Evolutionary conservation across 306 rosid genomes (phyloP), one percentile per base, ranked within the genome.

Genomic region (Hippophae gyantsensis): DNA sequence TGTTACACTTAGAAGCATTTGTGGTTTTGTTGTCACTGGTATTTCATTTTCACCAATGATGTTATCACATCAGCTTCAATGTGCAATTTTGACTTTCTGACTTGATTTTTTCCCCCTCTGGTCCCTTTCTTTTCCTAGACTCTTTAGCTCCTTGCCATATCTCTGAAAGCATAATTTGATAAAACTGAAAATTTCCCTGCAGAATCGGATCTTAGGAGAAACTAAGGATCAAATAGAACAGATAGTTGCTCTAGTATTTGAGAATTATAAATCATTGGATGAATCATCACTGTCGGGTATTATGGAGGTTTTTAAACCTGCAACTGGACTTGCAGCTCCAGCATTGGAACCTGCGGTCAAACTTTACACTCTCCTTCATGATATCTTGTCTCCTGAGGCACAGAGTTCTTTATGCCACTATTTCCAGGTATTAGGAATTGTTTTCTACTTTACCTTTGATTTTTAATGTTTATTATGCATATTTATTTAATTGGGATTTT

Each of bases 251-350:
- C 61, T 65, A 66, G 73, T 62, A 44, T 73, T 78, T 50, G 76
- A 66, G 65, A 72, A 76, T 52, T 72, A 76, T 65, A 76, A 72
- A 71, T 72, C 77, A 3, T 77, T 76, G 26, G 72, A 72, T 50
- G 81, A 71, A 60, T 56, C 67, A 25, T 58, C 57, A 1, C 64
- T 62, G 7, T 56, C 60, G 9, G 83, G 83, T 10, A 52, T 74
- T 62, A 60, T 42, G 53, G 65, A 78, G 26, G 59, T 56, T 18
- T 44, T 60, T 44, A 53, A 45, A 51, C 67, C 68, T 2, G 58
- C 73, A 23, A 54, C 52, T 56, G 72, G 68, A 43, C 58, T 52
- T n/a, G 67, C 49, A 1, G 68, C 76, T 7, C 74, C 84, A 27
- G 73, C 72, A 25, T 63, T 78, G 72, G 53, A 12, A 12, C 69